Evolutionary conservation across 2,329 filamentous ascomycete genomes (phyloP), one percentile per base, ranked within the genome.

Genomic region (Diaporthe velutina): DNA sequence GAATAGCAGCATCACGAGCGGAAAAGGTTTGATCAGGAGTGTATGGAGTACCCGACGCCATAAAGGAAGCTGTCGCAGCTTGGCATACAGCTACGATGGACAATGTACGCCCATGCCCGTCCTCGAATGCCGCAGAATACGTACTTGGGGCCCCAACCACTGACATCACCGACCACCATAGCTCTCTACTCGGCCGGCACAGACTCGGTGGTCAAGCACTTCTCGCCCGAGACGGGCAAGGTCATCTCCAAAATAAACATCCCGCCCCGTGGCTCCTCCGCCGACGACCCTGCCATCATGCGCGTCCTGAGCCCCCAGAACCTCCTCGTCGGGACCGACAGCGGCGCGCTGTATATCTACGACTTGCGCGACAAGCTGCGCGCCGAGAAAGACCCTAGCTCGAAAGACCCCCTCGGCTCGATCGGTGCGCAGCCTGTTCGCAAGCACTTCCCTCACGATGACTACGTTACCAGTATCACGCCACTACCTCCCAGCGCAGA

Each of bases 391-490:
- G 72, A 76, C 38, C 66, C 67, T 28, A 38, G 25, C 52, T 48
- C 55, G 7, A 61, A 28, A 12, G 35, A 40, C n/a, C 72, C 74
- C 5, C 68, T 76, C 9, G 88, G 83, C 60, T 84, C 87, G 0
- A 88, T 93, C 0, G 85, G 84, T 48, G 85, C 90, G 15, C 93
- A 90, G 77, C 95, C 95, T 1, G 90, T 93, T 30, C 94, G 96
- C 80, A 95, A 95, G 13, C 93, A 96, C 81, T 92, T 92, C 77
- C 96, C 96, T 0, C 97, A 99, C 84, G 92, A 94, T 79, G 96
- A 98, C 85, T 98, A 98, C 83, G 91, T 99, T 72, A 97, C 96
- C 42, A 96, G 94, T 67, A 88, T 99, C 58, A 94, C 94, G 0
- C 92, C 96, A 1, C 90, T 99, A 0, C 95, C 96, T 0, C 90